Percentiles rank a stretch among this genome's conserved stretches.
Conservation (phyloP, 2,329 filamentous ascomycete species). For the Aspergillus puulaauensis region DNA sequence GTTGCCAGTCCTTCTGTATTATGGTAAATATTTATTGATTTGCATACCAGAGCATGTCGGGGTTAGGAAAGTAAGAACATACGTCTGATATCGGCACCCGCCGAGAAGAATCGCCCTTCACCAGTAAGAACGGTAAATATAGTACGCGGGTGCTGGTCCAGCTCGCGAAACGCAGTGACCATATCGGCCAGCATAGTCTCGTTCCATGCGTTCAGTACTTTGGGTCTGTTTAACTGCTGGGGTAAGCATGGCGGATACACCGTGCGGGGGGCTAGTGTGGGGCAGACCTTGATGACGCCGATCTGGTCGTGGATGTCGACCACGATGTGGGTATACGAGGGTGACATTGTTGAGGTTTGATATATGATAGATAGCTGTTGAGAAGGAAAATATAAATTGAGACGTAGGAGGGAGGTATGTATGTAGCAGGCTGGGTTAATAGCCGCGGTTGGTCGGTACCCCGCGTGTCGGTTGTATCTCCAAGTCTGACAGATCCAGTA, state of each 20-base stretch:
- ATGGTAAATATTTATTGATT: neutral
- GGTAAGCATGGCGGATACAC: neutral
- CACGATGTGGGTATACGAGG: neutral
- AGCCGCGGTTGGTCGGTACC: too few species aligned
- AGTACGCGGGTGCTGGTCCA: neutral
- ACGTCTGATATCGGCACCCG: slow-evolving; percentile 10
- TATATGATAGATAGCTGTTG: too few species aligned
- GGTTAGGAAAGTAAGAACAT: too few species aligned
- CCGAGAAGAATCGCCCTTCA: slow-evolving; percentile 10
- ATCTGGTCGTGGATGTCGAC: slow-evolving; percentile 1
- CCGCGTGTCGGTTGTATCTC: too few species aligned
- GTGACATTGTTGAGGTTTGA: neutral
- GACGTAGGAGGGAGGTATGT: neutral
- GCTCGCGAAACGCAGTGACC: slow-evolving; percentile 6
- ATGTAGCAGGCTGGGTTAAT: too few species aligned
- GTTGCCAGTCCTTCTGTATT: neutral
- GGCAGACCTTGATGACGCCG: slow-evolving; percentile 3
- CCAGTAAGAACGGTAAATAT: slow-evolving; percentile 10
- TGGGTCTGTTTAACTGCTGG: slow-evolving; percentile 5
- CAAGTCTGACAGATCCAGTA: too few species aligned
- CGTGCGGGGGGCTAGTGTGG: neutral
- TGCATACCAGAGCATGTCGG: too few species aligned
- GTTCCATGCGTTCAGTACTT: slow-evolving; percentile 3
- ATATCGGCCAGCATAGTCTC: neutral
- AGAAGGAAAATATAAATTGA: neutral